A percentile compares a stretch with the other conserved stretches of the same genome.
Conservation (phyloP, 2,329 filamentous ascomycete species). For the Beauveria asiatica region DNA sequence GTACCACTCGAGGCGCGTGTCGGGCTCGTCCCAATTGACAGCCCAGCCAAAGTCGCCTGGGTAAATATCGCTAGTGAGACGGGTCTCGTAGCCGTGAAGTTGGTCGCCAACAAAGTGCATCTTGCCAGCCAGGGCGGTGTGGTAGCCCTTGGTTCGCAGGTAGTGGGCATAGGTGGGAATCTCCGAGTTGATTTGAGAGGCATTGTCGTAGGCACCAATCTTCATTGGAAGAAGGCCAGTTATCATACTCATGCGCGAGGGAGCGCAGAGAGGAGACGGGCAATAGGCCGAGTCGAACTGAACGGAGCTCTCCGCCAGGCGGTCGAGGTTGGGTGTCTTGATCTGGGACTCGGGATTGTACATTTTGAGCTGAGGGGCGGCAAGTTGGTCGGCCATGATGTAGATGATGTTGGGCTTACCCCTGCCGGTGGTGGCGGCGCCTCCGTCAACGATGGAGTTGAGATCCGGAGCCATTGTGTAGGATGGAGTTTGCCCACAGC, state of each 20-base stretch:
- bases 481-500: not conserved
- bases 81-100: conserved; percentile 85
- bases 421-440: conserved; percentile 15
- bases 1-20: conserved; percentile 83
- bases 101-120: conserved; percentile 98
- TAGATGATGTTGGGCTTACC: conserved; percentile 46
- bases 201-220: conserved; percentile 89
- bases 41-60: conserved; percentile 91
- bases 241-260: conserved; percentile 90
- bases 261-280: conserved; percentile 85
- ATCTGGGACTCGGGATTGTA: conserved; percentile 84
- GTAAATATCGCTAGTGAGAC: conserved; percentile 92
- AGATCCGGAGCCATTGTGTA: conserved; percentile 61
- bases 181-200: conserved; percentile 72
- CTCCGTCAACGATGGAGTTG: conserved; percentile 54
- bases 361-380: conserved; percentile 83
- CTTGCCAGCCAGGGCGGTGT: conserved; percentile 86
- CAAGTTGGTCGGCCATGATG: conserved; percentile 95
- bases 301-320: conserved; percentile 70
- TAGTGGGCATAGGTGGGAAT: conserved; percentile 91
- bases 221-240: conserved; percentile 84
- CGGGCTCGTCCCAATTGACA: conserved; percentile 90
- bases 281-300: conserved; percentile 94
- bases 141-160: conserved; percentile 73
- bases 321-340: conserved; percentile 84